phyloP scores from a whole-genome alignment of 2,329 filamentous ascomycete genomes.

The Pseudocercospora fijiensis region DNA sequence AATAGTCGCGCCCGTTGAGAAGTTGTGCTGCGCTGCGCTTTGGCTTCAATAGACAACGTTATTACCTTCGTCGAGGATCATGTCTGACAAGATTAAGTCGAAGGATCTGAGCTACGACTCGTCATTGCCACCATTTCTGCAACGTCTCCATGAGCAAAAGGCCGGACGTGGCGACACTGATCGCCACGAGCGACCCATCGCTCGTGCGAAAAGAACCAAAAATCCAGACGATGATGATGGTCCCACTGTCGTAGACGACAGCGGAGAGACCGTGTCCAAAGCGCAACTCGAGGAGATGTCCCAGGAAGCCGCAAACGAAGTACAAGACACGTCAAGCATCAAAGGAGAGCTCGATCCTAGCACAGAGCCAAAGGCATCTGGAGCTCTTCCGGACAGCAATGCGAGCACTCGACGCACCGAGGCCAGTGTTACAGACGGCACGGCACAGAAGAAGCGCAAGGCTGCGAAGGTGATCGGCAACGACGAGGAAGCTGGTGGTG shows the following conservation, averaged over 20 bases:
- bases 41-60: too few species aligned
- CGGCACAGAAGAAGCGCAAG: constrained; percentile 40
- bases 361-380: constrained; percentile 27
- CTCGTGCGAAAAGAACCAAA: constrained; percentile 50
- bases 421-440: constrained; percentile 27
- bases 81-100: constrained; percentile 57
- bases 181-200: constrained; percentile 47
- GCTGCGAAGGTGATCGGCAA: constrained; percentile 38
- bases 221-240: constrained; percentile 74
- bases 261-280: constrained; percentile 60
- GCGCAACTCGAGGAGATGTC: constrained; percentile 51
- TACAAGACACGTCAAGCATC: constrained; percentile 21
- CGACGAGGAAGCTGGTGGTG: constrained; percentile 28
- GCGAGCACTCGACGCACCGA: constrained; percentile 17
- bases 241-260: constrained; percentile 71
- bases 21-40: background rate
- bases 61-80: constrained; percentile 5
- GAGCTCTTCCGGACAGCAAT: constrained; percentile 24
- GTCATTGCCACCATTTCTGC: constrained; percentile 51
- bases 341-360: constrained; percentile 27
- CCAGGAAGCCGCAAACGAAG: constrained; percentile 3
- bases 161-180: constrained; percentile 48
- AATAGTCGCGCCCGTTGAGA: too few species aligned
- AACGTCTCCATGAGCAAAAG: constrained; percentile 53
- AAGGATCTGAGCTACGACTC: constrained; percentile 67